Evolutionary conservation across 495 filamentous ascomycete genomes (phyloP).

Genomic region (Penicillium robsamsonii): DNA sequence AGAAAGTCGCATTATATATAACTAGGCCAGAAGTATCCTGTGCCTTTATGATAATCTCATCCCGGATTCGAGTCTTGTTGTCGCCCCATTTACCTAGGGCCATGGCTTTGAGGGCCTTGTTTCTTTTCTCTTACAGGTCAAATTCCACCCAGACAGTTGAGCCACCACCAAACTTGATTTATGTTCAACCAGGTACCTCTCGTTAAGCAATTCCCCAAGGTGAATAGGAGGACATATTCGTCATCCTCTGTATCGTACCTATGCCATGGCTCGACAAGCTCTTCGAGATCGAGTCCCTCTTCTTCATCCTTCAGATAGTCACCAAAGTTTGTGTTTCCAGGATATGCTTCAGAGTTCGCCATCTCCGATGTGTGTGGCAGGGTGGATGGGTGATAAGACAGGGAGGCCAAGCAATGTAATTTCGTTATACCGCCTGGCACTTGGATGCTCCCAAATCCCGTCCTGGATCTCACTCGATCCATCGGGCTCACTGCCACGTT

Average conservation of each 20-base stretch:
- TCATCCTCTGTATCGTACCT: conserved; percentile 8
- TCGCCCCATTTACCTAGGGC: conserved; percentile 18
- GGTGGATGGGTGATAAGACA: background rate
- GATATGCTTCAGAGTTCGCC: conserved; percentile 5
- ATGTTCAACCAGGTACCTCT: conserved; percentile 78
- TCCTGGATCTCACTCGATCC: too few relatives aligned
- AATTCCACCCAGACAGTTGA: conserved; percentile 75
- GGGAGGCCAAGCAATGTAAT: background rate
- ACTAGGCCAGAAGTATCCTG: conserved; percentile 29
- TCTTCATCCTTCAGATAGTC: conserved; percentile 17
- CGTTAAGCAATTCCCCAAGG: conserved; percentile 45
- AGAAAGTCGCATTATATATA: conserved; percentile 20
- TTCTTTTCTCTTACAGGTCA: conserved; percentile 29
- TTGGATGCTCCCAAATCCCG: background rate
- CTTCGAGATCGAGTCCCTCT: conserved; percentile 16
- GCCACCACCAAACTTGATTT: conserved; percentile 86
- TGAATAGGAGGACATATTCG: conserved; percentile 13
- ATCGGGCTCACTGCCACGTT: too few relatives aligned
- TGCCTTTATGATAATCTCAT: conserved; percentile 28
- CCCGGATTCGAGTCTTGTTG: conserved; percentile 24
- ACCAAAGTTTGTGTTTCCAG: conserved; percentile 14
- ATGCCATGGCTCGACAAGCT: conserved; percentile 16
- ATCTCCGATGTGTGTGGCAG: conserved; percentile 2
- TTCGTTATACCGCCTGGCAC: background rate
- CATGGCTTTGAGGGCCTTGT: conserved; percentile 33